phyloP scores from a whole-genome alignment of 148 eudicot genomes.

The Camellia sinensis region DNA sequence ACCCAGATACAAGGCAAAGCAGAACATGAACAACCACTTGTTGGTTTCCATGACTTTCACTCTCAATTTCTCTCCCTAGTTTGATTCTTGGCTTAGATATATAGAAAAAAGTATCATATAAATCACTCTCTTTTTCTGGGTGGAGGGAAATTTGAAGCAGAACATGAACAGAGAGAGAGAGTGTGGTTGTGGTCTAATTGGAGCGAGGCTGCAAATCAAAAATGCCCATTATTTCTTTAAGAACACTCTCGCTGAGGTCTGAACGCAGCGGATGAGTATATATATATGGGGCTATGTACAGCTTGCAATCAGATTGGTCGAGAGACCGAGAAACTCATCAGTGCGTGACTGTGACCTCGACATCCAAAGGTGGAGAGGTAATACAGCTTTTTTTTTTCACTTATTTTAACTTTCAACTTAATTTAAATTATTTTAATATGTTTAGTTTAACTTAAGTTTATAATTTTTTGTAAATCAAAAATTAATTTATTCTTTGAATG shows the following conservation, averaged over 20 bases:
- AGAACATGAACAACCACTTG: slow-evolving; percentile 36
- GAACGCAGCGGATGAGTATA: neutral
- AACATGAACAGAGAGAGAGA: neutral
- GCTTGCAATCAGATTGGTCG: slow-evolving; percentile 12
- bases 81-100: too few relatives aligned
- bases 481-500: too few relatives aligned
- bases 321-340: slow-evolving; percentile 4
- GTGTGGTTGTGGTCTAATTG: neutral
- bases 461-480: too few relatives aligned
- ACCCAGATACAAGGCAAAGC: slow-evolving; percentile 30
- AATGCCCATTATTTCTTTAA: neutral
- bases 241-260: neutral
- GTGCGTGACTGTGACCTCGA: slow-evolving; percentile 19
- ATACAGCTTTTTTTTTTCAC: too few relatives aligned
- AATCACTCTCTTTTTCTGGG: slow-evolving; percentile 8
- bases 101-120: neutral
- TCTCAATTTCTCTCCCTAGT: neutral
- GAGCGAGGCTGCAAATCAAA: neutral
- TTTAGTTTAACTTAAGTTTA: too few relatives aligned
- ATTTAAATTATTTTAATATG: too few relatives aligned
- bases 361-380: neutral
- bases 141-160: slow-evolving; percentile 3
- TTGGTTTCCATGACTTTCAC: slow-evolving; percentile 21
- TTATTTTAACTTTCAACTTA: too few relatives aligned
- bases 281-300: neutral